Evolutionary conservation across 306 rosid species (phyloP).

Genomic region (Cicer judaicum): DNA sequence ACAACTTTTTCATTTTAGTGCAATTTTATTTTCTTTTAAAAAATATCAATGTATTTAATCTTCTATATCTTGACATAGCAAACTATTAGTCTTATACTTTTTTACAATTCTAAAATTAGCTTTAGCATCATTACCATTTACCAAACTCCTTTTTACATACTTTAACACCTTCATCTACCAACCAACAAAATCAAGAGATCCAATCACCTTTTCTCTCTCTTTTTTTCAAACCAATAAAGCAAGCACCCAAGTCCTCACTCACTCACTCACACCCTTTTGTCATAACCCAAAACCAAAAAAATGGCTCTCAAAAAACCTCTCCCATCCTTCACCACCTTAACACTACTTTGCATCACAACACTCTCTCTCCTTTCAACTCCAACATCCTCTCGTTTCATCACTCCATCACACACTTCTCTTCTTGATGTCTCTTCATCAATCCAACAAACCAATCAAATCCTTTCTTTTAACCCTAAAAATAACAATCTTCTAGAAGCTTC

Average conservation of each 20-base stretch:
- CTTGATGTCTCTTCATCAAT: slow-evolving; percentile 70
- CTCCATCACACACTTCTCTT: slow-evolving; percentile 39
- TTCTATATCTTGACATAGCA: no score
- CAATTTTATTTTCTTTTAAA: no score
- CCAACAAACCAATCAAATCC: slow-evolving; percentile 59
- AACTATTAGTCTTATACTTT: no score
- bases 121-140: neutral
- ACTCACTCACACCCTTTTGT: neutral
- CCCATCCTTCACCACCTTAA: slow-evolving; percentile 27
- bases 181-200: slow-evolving; percentile 42
- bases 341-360: slow-evolving; percentile 16
- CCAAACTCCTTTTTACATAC: slow-evolving; percentile 11
- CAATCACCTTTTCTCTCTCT: slow-evolving; percentile 17
- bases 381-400: slow-evolving; percentile 44
- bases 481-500: slow-evolving; percentile 37
- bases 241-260: slow-evolving; percentile 21
- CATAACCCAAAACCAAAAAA: neutral
- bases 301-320: slow-evolving; percentile 51
- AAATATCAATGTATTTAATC: no score
- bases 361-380: slow-evolving; percentile 34
- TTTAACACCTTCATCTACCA: slow-evolving; percentile 44
- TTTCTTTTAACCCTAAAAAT: slow-evolving; percentile 47
- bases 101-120: neutral
- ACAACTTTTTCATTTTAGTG: no score
- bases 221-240: slow-evolving; percentile 49